A percentile compares a stretch with the other conserved stretches of the same genome.
Conservation (phyloP, 106 monocot species). For the Acanthochlamys bracteata region DNA sequence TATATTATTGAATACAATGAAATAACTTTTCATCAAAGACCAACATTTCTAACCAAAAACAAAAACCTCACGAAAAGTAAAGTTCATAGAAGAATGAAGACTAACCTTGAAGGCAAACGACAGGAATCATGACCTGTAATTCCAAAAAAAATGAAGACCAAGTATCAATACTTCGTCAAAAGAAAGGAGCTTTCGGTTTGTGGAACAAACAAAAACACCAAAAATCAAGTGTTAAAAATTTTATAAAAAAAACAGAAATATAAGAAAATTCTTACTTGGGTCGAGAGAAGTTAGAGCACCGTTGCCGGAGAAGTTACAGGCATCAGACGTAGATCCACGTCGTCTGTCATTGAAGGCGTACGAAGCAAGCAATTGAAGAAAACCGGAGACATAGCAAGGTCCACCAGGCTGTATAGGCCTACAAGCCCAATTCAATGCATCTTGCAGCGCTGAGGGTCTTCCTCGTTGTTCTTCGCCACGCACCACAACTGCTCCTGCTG, state of each 20-base stretch:
- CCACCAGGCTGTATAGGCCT: constrained; percentile 65
- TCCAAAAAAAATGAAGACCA: neutral
- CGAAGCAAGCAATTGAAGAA: constrained; percentile 66
- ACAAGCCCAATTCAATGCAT: constrained; percentile 89
- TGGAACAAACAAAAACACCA: neutral
- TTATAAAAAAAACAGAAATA: neutral
- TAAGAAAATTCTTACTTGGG: constrained; percentile 26
- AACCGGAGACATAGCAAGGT: constrained; percentile 50
- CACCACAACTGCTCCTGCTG: constrained; percentile 52
- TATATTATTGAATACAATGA: too few species aligned
- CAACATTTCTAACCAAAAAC: too few species aligned
- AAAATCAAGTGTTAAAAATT: neutral
- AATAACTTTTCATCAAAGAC: neutral
- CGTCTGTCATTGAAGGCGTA: constrained; percentile 79
- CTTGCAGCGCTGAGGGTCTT: constrained; percentile 58
- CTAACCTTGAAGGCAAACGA: constrained; percentile 61
- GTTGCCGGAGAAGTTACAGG: constrained; percentile 85
- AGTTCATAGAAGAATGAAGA: neutral
- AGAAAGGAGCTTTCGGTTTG: neutral
- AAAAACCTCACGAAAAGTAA: neutral
- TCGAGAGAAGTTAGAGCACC: constrained; percentile 64
- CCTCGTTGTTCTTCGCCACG: constrained; percentile 98
- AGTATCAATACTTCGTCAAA: neutral
- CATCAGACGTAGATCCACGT: constrained; percentile 16
- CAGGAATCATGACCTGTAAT: constrained; percentile 47